Percentiles rank a stretch among this genome's conserved stretches.
Evolutionary conservation across 176 grass and related monocot genomes (phyloP).

Genomic region (Cenchrus americanus): DNA sequence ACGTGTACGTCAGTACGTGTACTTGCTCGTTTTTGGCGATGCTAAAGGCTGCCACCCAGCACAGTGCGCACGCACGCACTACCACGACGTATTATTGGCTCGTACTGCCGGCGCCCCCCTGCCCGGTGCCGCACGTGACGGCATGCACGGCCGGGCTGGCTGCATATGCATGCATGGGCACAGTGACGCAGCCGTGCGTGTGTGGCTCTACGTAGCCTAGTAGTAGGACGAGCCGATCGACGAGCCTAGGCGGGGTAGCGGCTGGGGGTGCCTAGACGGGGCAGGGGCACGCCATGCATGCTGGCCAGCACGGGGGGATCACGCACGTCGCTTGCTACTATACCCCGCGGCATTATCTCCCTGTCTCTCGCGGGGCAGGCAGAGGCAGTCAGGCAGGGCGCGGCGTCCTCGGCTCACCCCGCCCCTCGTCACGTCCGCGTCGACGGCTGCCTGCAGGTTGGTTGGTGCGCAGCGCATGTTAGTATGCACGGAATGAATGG

Average conservation of each 20-base stretch:
- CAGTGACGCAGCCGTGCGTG: background rate
- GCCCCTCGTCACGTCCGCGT: conserved; percentile 19
- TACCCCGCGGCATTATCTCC: conserved; percentile 13
- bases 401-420: background rate
- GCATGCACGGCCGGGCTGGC: background rate
- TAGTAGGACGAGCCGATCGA: no score
- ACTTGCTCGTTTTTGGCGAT: background rate
- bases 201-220: background rate
- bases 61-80: background rate
- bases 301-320: conserved; percentile 15
- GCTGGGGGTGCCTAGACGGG: background rate
- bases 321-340: conserved; percentile 31
- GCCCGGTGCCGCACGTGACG: background rate
- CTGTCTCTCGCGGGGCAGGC: conserved; percentile 43
- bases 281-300: background rate
- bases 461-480: no score
- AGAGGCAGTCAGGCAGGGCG: background rate
- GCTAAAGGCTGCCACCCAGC: background rate
- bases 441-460: background rate
- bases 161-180: background rate
- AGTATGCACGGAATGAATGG: no score
- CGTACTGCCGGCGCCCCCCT: no score
- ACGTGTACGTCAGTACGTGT: background rate
- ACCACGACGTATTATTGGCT: background rate
- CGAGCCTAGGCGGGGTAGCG: background rate